Base-by-base conservation (phyloP, 352 stramenopile species). In the Phytopythium helicoides region DNA sequence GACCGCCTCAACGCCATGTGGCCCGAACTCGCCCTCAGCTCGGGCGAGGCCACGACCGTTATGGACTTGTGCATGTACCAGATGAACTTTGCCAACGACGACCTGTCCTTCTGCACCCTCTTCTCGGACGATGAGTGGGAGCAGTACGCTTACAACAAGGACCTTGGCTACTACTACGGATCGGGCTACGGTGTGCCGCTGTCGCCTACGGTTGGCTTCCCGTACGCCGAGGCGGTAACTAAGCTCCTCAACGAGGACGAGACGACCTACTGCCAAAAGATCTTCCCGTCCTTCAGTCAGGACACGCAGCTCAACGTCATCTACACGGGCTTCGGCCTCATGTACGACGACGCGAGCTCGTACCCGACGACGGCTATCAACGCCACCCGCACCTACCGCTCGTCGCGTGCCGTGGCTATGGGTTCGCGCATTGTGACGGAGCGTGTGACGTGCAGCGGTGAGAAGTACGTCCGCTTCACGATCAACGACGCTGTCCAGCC, bases 31-130 rank as follows among this genome's bases (percentile, higher is more conserved):
- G 60, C 47, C 0, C 67, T 81, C 55, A 68, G 50, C 14, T 47
- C 52, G 2, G 64, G 76, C 41, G 70, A 77, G 23, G 41, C 65
- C 1, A 22, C 68, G 7, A 71, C 64, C 9, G 56, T 84, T 39
- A 84, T 81, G 73, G 73, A 84, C 56, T 52, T 84, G 35, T 84
- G 73, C 56, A 76, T 73, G 61, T 84, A 81, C 58, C 64, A 84
- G 54, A 68, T 68, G 38, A 81, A 81, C 44, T 66, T 75, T 23
- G 62, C 64, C 47, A 79, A 81, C 51, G 52, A 58, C 41, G 45
- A 66, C 52, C 44, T 66, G 4, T 56, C 68, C 50, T 79, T 81
- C 60, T 84, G 73, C 34, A 33, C 56, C 33, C 52, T 84, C 47
- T 84, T 81, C 59, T 74, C 70, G 15, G 73, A 84, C 54, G 64